A percentile compares a stretch with the other conserved stretches of the same genome.
Conservation (phyloP, 2,329 filamentous ascomycete species). For the Arthrobotrys musiformis region DNA sequence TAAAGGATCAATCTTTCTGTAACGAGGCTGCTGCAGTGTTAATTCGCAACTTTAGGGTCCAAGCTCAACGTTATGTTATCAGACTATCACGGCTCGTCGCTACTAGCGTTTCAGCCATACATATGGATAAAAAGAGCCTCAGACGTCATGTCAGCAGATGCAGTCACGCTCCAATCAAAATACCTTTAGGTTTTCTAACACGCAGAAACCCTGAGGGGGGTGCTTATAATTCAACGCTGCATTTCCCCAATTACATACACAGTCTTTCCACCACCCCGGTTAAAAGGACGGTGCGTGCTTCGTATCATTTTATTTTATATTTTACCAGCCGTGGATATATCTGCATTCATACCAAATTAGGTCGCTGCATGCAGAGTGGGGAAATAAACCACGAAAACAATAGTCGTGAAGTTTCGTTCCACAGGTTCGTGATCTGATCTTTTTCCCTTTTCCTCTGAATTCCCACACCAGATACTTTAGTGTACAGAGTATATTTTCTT, state of each 20-base stretch:
- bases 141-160: constrained; percentile 54
- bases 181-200: constrained; percentile 4
- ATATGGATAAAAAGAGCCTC: constrained; percentile 55
- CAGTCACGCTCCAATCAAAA: constrained; percentile 40
- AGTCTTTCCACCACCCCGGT: constrained; percentile 18
- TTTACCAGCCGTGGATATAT: constrained; percentile 51
- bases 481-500: no score
- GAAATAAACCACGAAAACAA: constrained; percentile 10
- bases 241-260: constrained; percentile 6
- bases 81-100: constrained; percentile 29
- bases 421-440: constrained; percentile 48
- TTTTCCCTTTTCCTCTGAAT: constrained; percentile 2
- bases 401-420: constrained; percentile 25
- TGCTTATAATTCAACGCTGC: constrained; percentile 21
- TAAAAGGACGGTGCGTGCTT: constrained; percentile 46
- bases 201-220: constrained; percentile 12
- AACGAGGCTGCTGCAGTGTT: constrained; percentile 7
- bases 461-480: constrained; percentile 19
- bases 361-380: constrained; percentile 1
- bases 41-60: constrained; percentile 11
- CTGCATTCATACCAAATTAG: constrained; percentile 37
- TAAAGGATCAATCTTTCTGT: constrained; percentile 6
- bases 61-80: constrained; percentile 23
- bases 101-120: constrained; percentile 54
- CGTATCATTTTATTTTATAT: constrained; percentile 53